Evolutionary conservation across 345 rosid genomes (phyloP).

Genomic region (Populus ilicifolia): DNA sequence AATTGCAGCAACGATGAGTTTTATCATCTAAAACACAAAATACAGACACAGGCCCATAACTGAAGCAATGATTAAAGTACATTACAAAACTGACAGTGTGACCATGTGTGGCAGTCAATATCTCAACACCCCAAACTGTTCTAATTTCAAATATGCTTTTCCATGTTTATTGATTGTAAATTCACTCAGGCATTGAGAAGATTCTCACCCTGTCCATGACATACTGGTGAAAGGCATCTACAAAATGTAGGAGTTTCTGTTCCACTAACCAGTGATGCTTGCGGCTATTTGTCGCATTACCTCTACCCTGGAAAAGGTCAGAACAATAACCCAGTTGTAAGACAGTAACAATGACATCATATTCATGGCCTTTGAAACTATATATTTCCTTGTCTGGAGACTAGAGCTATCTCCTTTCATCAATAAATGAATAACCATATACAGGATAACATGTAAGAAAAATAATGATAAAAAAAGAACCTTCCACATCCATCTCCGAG

Average conservation of each 20-base stretch:
- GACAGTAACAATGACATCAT: neutral
- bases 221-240: constrained; percentile 98
- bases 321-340: constrained; percentile 3
- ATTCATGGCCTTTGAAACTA: neutral
- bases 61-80: neutral
- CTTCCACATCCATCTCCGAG: constrained; percentile 99
- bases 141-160: neutral
- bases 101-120: neutral
- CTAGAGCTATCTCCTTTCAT: neutral
- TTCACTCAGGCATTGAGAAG: constrained; percentile 9
- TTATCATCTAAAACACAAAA: neutral
- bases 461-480: constrained; percentile 28
- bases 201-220: constrained; percentile 95
- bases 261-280: constrained; percentile 89
- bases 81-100: neutral
- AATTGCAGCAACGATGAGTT: neutral
- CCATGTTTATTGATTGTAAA: neutral
- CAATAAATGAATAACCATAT: neutral
- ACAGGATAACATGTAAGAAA: neutral
- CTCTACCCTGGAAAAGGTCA: constrained; percentile 56
- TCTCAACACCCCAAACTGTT: neutral
- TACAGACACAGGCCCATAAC: neutral
- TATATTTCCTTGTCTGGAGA: neutral
- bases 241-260: constrained; percentile 97
- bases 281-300: constrained; percentile 46